A percentile compares a stretch with the other conserved stretches of the same genome.
These are phyloP conservation scores for Solanum etuberosum DNA, from an alignment of 257 asterid species.

Conservation along the genomic window DNA sequence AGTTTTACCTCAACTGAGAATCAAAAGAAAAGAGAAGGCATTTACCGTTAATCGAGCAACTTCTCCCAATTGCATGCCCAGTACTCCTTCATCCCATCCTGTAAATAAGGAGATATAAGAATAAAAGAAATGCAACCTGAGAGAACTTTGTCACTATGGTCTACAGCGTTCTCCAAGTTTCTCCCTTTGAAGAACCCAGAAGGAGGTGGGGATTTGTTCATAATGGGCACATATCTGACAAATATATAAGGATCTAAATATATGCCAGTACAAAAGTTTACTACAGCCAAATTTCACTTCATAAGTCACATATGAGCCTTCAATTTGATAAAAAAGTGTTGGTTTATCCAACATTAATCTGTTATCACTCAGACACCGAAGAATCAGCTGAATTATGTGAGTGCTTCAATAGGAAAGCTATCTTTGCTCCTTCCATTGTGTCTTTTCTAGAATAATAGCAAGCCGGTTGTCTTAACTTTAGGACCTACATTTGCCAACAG, in stretches of 20 bases:
- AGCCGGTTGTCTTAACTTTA: not conserved
- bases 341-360: not conserved
- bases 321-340: not conserved
- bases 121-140: not conserved
- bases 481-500: not conserved
- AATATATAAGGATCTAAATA: not conserved
- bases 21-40: not conserved
- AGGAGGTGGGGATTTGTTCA: not conserved
- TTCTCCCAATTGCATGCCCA: conserved; percentile 97
- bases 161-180: not conserved
- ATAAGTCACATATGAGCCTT: not conserved
- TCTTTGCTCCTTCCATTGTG: not conserved
- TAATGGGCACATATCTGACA: not conserved
- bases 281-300: not conserved
- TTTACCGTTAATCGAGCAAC: conserved; percentile 68
- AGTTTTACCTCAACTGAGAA: not conserved
- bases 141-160: not conserved
- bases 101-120: conserved; percentile 10
- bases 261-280: not conserved
- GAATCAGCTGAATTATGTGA: not conserved
- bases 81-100: conserved; percentile 99
- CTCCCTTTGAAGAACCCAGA: not conserved
- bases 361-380: not conserved
- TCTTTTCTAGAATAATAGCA: not conserved
- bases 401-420: not conserved